These are phyloP conservation scores for Chalara sp. DNA, from an alignment of 2,329 filamentous ascomycete genomes.

Conservation along the genomic window DNA sequence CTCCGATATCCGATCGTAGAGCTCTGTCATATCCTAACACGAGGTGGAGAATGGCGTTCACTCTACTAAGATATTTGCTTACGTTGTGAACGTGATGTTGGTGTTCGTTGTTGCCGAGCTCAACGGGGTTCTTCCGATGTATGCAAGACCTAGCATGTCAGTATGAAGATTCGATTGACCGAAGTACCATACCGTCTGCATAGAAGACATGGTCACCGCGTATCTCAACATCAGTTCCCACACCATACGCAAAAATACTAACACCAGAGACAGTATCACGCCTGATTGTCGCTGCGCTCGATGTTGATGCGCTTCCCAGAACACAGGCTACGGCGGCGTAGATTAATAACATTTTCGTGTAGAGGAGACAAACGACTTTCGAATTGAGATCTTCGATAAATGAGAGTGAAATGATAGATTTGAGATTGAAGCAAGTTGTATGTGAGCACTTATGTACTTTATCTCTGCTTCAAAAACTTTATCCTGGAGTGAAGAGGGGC, in stretches of 20 bases:
- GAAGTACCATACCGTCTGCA: conserved; percentile 21
- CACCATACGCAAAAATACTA: conserved; percentile 24
- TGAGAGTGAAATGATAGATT: no score
- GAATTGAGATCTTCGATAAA: no score
- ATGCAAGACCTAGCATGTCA: conserved; percentile 19
- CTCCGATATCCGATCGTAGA: no score
- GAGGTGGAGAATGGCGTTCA: no score
- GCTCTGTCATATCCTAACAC: no score
- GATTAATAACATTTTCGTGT: neutral
- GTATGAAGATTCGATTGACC: neutral
- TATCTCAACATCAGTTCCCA: conserved; percentile 6
- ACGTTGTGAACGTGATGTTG: conserved; percentile 22
- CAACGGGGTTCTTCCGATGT: conserved; percentile 18
- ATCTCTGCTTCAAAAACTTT: no score
- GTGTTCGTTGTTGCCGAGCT: conserved; percentile 13
- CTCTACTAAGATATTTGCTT: no score
- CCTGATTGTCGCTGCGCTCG: neutral
- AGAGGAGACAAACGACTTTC: no score
- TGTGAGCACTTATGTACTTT: no score
- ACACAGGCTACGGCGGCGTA: neutral
- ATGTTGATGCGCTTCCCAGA: neutral
- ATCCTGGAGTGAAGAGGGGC: no score
- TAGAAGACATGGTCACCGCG: conserved; percentile 23
- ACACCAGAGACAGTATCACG: neutral
- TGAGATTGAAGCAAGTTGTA: no score